phyloP scores from a whole-genome alignment of 768 basidiomycete genomes.

The Crassisporium funariophilum region DNA sequence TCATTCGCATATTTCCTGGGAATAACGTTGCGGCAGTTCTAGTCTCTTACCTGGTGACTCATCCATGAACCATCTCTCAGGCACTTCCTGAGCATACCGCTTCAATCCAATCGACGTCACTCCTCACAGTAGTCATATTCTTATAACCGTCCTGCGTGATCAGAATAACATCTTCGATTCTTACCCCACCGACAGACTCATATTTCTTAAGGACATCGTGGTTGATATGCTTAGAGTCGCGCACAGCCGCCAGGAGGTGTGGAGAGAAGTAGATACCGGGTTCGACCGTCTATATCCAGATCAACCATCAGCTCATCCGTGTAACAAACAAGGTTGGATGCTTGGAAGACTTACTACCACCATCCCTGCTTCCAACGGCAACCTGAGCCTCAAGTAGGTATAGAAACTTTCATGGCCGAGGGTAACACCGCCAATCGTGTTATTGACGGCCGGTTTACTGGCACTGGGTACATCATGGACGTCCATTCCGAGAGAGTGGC shows the following conservation, averaged over 20 bases:
- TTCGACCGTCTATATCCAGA: slow-evolving; percentile 71
- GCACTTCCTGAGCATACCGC: slow-evolving; percentile 71
- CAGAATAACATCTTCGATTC: slow-evolving; percentile 91
- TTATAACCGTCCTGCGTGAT: slow-evolving; percentile 75
- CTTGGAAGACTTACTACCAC: slow-evolving; percentile 69
- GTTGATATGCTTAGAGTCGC: slow-evolving; percentile 67
- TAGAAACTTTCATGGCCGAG: slow-evolving; percentile 69
- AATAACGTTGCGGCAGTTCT: too few species aligned
- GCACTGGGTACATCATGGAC: slow-evolving; percentile 90
- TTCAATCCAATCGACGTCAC: slow-evolving; percentile 85
- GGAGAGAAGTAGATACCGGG: slow-evolving; percentile 89
- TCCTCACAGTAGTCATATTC: slow-evolving; percentile 84
- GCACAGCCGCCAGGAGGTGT: slow-evolving; percentile 67
- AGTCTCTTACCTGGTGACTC: too few species aligned
- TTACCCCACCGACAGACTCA: slow-evolving; percentile 83
- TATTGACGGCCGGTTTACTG: slow-evolving; percentile 68
- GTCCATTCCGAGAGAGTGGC: slow-evolving; percentile 91
- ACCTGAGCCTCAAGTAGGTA: slow-evolving; percentile 74
- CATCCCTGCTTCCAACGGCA: slow-evolving; percentile 77
- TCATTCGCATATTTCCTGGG: too few species aligned
- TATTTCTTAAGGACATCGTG: slow-evolving; percentile 69
- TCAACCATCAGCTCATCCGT: not conserved
- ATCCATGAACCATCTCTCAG: too few species aligned
- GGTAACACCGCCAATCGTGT: slow-evolving; percentile 43
- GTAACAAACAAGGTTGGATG: slow-evolving; percentile 2